Evolutionary conservation across 2,329 filamentous ascomycete genomes (phyloP), one percentile per base, ranked within the genome.

Genomic region (Stemphylium lycopersici): DNA sequence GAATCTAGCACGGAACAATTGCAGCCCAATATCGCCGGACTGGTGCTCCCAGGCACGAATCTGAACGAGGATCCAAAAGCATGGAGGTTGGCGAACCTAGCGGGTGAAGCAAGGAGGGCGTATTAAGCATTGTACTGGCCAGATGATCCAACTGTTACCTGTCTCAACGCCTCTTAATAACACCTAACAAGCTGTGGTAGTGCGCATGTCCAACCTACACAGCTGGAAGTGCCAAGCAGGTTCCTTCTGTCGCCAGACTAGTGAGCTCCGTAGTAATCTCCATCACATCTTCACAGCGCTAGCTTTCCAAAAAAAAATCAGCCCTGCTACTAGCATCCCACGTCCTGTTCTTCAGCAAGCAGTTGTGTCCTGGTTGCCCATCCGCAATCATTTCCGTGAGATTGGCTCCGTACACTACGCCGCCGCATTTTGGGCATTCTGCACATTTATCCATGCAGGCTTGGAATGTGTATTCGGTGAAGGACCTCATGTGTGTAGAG

Each of bases 1-100:
- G 36, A 48, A n/a, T 34, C 42, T 6, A 36, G 10, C 32, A 12
- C 31, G 18, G 22, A 31, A 12, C 33, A 44, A 33, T 37, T 24
- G 4, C 38, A 49, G 10, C 33, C 41, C 24, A 34, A 48, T 7
- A 29, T 39, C n/a, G 43, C 51, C 2, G 51, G 44, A 8, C 38
- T 49, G 22, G 39, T 54, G 7, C 45, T 54, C 12, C 51, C 51
- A 5, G 38, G 45, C 6, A 18, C 46, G 5, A 44, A 37, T 32
- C 39, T 54, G 18, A 16, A 37, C 38, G 44, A 44, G 11, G 38
- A 48, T 8, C 45, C 51, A 22, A 31, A 49, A 16, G 16, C 11
- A 15, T 37, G 51, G 38, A 38, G 51, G 22, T 15, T 54, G 18
- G 40, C 24, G 24, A 43, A 49, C 37, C 39, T 54, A 24, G 20